These are phyloP conservation scores for Boletus bicolor DNA, from an alignment of 768 basidiomycete species.

Conservation along the genomic window DNA sequence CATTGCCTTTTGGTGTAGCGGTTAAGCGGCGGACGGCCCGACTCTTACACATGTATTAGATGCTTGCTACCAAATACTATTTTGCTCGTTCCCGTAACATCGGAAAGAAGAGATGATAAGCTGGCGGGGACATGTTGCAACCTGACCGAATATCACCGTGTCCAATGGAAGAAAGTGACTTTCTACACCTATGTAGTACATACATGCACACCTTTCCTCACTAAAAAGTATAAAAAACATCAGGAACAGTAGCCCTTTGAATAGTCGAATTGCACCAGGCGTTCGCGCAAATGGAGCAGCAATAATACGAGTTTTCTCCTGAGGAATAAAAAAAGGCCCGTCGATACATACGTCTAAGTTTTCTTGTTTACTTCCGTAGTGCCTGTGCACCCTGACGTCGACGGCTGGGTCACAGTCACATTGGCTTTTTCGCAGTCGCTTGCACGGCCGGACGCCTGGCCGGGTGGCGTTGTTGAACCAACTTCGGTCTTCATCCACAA, in stretches of 20 bases:
- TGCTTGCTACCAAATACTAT: neutral
- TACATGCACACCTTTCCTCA: neutral
- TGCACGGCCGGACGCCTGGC: neutral
- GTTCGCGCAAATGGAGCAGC: no score
- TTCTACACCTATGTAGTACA: neutral
- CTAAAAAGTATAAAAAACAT: neutral
- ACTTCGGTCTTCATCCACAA: neutral
- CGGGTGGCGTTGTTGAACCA: neutral
- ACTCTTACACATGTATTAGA: neutral
- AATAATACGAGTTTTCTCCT: neutral
- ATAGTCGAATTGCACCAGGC: neutral
- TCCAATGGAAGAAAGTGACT: neutral
- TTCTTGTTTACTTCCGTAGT: neutral
- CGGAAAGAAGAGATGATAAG: neutral
- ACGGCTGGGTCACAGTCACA: neutral
- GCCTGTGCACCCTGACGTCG: neutral
- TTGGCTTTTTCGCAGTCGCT: constrained; percentile 6
- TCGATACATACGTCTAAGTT: neutral
- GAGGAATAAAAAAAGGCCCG: neutral
- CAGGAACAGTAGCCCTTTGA: neutral
- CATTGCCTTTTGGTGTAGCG: no score
- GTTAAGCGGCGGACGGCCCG: no score
- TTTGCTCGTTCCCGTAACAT: neutral
- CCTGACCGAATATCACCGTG: neutral
- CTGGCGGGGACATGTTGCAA: neutral